Evolutionary conservation across 495 filamentous ascomycete genomes (phyloP).

Genomic region (Aspergillus ostianus): DNA sequence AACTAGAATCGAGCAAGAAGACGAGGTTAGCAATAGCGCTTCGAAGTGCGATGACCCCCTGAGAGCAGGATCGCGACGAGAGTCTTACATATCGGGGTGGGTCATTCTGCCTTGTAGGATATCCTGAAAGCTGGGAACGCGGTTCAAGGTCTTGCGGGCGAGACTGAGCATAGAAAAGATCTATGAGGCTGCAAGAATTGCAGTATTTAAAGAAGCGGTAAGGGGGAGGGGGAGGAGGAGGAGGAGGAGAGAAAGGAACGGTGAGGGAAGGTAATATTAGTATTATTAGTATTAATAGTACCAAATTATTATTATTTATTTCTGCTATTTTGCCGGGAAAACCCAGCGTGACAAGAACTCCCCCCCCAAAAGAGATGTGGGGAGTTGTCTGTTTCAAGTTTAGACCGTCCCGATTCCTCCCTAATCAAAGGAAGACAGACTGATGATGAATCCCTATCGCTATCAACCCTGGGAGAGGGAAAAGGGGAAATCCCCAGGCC

Average conservation of each 20-base stretch:
- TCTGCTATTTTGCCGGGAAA: constrained; percentile 17
- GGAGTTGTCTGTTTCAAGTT: constrained; percentile 41
- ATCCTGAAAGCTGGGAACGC: constrained; percentile 60
- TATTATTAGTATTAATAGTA: constrained; percentile 12
- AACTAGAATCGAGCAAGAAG: constrained; percentile 46
- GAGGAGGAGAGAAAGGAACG: constrained; percentile 26
- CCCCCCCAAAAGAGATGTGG: constrained; percentile 17
- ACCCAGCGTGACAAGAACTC: too few species aligned
- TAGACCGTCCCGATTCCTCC: constrained; percentile 18
- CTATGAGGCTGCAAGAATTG: constrained; percentile 35
- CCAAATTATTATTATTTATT: too few species aligned
- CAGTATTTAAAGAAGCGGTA: constrained; percentile 24
- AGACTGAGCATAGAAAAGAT: constrained; percentile 49
- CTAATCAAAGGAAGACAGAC: neutral
- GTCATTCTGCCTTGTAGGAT: constrained; percentile 60
- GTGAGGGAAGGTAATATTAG: constrained; percentile 25
- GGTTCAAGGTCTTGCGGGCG: constrained; percentile 52
- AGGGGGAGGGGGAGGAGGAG: constrained; percentile 21
- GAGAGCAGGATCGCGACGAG: constrained; percentile 12
- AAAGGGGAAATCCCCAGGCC: constrained; percentile 13
- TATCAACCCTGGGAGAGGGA: constrained; percentile 15
- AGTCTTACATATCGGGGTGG: constrained; percentile 51
- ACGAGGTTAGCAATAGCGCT: constrained; percentile 20
- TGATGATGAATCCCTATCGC: neutral
- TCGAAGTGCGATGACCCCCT: constrained; percentile 7